phyloP scores from a whole-genome alignment of 2,329 filamentous ascomycete species.

The Curvularia sp. region DNA sequence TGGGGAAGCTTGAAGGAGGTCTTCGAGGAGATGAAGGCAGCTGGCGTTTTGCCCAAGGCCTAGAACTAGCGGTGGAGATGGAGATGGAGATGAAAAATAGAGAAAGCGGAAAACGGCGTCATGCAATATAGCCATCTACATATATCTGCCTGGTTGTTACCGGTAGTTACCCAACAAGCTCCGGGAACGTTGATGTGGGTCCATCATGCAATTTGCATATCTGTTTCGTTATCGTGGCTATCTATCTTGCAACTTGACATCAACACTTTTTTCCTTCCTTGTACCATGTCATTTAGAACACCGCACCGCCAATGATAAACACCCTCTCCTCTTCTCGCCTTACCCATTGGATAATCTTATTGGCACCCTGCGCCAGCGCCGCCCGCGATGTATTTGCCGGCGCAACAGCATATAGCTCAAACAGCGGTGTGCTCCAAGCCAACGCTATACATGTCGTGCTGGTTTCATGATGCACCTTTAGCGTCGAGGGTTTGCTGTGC shows the following conservation, averaged over 20 bases:
- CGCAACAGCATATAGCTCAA: conserved; percentile 96
- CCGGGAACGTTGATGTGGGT: no score
- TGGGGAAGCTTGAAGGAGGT: conserved; percentile 51
- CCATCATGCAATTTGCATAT: neutral
- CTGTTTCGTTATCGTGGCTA: neutral
- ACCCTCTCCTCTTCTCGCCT: conserved; percentile 89
- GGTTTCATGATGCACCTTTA: conserved; percentile 85
- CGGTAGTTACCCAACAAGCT: no score
- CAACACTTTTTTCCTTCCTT: neutral
- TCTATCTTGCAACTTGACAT: neutral
- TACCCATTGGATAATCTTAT: conserved; percentile 90
- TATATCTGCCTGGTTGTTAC: neutral
- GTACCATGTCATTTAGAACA: conserved; percentile 56
- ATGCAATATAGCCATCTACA: neutral
- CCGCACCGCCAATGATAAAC: conserved; percentile 97
- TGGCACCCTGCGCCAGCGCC: conserved; percentile 82
- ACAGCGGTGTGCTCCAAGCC: conserved; percentile 88
- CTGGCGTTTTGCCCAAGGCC: conserved; percentile 24
- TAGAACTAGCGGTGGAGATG: neutral
- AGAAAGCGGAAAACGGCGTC: no score
- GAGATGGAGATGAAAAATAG: no score
- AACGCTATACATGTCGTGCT: conserved; percentile 76
- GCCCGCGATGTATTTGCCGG: conserved; percentile 69
- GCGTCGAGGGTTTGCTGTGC: conserved; percentile 82
- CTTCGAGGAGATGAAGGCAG: conserved; percentile 48